Conservation (phyloP, 345 rosid species). For the Lumnitzera racemosa region DNA sequence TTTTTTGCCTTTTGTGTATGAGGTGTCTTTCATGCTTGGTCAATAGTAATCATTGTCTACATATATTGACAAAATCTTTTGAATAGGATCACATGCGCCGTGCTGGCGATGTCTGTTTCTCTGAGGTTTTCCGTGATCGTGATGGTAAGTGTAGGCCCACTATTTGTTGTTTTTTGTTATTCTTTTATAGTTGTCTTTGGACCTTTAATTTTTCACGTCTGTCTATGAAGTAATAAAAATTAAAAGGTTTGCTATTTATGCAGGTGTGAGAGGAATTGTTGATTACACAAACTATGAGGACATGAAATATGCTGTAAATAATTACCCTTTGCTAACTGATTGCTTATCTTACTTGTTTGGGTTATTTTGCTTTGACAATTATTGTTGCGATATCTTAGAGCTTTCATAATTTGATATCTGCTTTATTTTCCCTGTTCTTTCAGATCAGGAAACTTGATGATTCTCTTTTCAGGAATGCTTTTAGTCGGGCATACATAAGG, state of each 20-base stretch:
- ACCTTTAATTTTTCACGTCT: neutral
- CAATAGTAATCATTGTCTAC: neutral
- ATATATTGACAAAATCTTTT: neutral
- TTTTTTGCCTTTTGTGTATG: neutral
- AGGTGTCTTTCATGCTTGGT: neutral
- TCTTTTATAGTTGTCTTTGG: neutral
- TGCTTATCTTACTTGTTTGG: neutral
- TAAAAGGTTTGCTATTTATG: conserved; percentile 5
- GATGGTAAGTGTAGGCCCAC: conserved; percentile 40
- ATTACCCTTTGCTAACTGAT: neutral
- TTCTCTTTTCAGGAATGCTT: conserved; percentile 84
- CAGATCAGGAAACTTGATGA: conserved; percentile 87
- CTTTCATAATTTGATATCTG: conserved; percentile 9
- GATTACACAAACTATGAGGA: conserved; percentile 86
- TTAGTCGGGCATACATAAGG: conserved; percentile 72
- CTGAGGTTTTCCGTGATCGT: conserved; percentile 84
- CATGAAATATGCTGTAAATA: conserved; percentile 92
- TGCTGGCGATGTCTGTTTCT: conserved; percentile 97
- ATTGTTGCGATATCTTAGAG: conserved; percentile 4
- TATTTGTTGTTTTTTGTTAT: neutral
- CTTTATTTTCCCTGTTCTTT: neutral
- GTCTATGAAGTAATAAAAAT: neutral
- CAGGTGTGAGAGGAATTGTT: conserved; percentile 87
- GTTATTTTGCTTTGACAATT: neutral
- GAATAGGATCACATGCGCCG: conserved; percentile 93